Percentiles rank a stretch among this genome's conserved stretches.
Conservation (phyloP, 2,329 filamentous ascomycete species). For the Magnaporthales sp. region DNA sequence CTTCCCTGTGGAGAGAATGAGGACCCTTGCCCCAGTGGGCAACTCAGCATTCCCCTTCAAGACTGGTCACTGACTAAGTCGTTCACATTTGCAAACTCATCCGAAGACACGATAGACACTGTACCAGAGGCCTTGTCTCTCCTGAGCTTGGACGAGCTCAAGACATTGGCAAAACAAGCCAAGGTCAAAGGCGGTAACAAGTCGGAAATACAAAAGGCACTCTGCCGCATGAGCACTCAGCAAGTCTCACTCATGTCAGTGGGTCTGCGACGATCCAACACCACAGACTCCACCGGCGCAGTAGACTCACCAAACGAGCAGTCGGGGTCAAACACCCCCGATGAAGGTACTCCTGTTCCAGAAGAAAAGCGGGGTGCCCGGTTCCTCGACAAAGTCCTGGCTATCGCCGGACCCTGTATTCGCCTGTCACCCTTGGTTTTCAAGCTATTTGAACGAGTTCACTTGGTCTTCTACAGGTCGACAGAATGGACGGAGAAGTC, state of each 20-base stretch:
- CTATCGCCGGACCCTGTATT: constrained; percentile 73
- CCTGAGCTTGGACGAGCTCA: constrained; percentile 81
- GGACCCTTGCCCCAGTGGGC: constrained; percentile 12
- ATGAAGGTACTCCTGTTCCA: background rate
- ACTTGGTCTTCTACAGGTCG: constrained; percentile 91
- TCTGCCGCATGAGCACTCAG: constrained; percentile 63
- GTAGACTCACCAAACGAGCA: constrained; percentile 14
- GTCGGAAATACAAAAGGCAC: constrained; percentile 63
- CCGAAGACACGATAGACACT: constrained; percentile 62
- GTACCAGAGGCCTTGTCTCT: constrained; percentile 78
- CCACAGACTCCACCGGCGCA: background rate
- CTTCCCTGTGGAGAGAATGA: constrained; percentile 37
- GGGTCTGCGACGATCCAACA: constrained; percentile 43
- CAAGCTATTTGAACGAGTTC: constrained; percentile 85
- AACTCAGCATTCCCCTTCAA: constrained; percentile 27
- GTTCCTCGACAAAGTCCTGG: constrained; percentile 69
- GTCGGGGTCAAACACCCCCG: background rate
- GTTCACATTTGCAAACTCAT: constrained; percentile 76
- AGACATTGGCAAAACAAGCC: constrained; percentile 71
- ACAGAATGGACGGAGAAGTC: constrained; percentile 98
- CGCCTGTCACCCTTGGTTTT: constrained; percentile 64
- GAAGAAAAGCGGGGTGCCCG: constrained; percentile 40
- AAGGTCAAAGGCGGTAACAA: constrained; percentile 88
- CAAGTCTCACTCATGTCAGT: constrained; percentile 69
- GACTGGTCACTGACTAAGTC: constrained; percentile 37